phyloP scores from a whole-genome alignment of 2,329 filamentous ascomycete species.

The Cladosporium cucumerinum region DNA sequence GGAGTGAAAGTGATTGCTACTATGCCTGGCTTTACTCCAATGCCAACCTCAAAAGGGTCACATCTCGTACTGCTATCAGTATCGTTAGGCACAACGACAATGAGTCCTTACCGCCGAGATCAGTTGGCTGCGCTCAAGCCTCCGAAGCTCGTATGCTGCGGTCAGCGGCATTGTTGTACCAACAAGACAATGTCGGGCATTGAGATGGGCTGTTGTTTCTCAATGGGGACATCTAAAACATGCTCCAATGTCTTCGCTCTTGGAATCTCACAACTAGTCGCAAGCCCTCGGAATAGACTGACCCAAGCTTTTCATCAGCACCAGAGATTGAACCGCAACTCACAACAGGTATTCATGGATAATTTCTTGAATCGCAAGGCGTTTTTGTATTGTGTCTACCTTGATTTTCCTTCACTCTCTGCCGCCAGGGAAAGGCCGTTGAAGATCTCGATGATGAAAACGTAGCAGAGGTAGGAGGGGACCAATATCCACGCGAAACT shows the following conservation, averaged over 20 bases:
- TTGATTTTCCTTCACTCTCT: conserved; percentile 25
- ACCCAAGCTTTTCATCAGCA: background rate
- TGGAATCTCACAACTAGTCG: background rate
- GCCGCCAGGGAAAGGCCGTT: conserved; percentile 52
- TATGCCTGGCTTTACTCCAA: background rate
- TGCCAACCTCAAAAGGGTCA: background rate
- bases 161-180: background rate
- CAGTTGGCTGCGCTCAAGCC: background rate
- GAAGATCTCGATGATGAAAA: conserved; percentile 61
- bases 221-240: background rate
- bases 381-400: background rate
- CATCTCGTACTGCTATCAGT: background rate
- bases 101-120: background rate
- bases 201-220: background rate
- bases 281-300: background rate
- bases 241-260: background rate
- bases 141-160: background rate
- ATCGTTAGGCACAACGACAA: background rate
- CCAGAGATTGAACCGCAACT: background rate
- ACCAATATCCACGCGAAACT: conserved; percentile 64
- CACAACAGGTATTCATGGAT: background rate
- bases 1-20: background rate
- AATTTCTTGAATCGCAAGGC: background rate
- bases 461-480: conserved; percentile 59
- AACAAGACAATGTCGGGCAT: background rate